Conservation (phyloP, 805 yeast genomes). For the Wickerhamomyces queroliae region DNA sequence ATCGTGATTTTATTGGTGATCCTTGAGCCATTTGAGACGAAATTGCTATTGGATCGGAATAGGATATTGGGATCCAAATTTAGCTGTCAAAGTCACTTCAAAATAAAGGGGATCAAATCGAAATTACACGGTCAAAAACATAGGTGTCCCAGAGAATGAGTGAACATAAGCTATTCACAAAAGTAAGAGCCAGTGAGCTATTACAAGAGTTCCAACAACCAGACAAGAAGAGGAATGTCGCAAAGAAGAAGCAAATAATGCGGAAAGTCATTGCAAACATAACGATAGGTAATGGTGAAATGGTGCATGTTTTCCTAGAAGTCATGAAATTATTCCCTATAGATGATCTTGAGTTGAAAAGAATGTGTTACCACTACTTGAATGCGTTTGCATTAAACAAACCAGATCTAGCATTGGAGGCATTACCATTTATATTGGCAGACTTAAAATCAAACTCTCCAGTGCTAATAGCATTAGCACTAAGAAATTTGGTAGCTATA, state of each 20-base stretch:
- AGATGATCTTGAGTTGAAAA: slow-evolving; percentile 63
- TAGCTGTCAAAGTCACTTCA: too few species aligned
- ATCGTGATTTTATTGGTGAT: too few species aligned
- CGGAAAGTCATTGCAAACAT: slow-evolving; percentile 78
- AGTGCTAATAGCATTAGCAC: slow-evolving; percentile 49
- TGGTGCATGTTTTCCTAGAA: slow-evolving; percentile 62
- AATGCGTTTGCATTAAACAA: slow-evolving; percentile 52
- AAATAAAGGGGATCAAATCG: too few species aligned
- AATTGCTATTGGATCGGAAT: too few species aligned
- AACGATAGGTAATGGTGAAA: slow-evolving; percentile 76
- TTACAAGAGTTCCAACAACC: slow-evolving; percentile 24
- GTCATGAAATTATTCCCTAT: slow-evolving; percentile 45
- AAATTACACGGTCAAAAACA: too few species aligned
- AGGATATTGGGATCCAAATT: too few species aligned
- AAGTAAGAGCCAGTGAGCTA: slow-evolving; percentile 29
- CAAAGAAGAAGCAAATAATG: slow-evolving; percentile 43
- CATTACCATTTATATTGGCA: slow-evolving; percentile 46
- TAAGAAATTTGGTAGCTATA: slow-evolving; percentile 59
- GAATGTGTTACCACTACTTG: slow-evolving; percentile 65
- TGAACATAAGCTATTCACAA: slow-evolving; percentile 16
- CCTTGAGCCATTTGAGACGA: too few species aligned
- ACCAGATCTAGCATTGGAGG: slow-evolving; percentile 48
- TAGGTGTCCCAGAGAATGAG: too few species aligned
- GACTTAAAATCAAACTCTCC: slow-evolving; percentile 49
- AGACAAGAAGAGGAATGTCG: slow-evolving; percentile 32